phyloP scores from a whole-genome alignment of 306 rosid genomes.

The Benincasa hispida region DNA sequence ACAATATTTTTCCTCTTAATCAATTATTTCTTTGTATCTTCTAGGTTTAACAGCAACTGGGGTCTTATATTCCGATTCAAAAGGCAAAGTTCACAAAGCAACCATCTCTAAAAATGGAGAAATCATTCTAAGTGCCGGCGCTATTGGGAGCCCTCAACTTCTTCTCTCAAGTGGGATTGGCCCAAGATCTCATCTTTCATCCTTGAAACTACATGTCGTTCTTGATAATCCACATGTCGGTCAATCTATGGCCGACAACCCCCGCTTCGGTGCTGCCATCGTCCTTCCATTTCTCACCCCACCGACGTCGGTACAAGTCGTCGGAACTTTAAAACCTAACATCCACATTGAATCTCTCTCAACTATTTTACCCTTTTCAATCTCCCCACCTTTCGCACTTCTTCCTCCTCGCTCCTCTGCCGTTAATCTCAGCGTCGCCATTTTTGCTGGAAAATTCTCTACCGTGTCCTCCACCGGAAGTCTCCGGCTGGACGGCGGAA shows the following conservation, averaged over 20 bases:
- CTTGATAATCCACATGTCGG: slow-evolving; percentile 10
- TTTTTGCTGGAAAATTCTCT: background rate
- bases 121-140: slow-evolving; percentile 17
- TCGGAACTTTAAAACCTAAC: background rate
- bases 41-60: slow-evolving; percentile 10
- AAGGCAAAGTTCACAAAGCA: slow-evolving; percentile 4
- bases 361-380: background rate
- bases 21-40: background rate
- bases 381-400: background rate
- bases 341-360: background rate
- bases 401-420: background rate
- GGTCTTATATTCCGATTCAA: slow-evolving; percentile 11
- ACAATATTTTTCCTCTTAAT: background rate
- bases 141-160: slow-evolving; percentile 25
- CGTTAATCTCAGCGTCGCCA: background rate
- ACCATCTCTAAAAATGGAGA: slow-evolving; percentile 9
- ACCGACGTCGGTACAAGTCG: background rate
- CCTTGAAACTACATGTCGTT: slow-evolving; percentile 6
- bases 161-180: slow-evolving; percentile 16
- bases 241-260: slow-evolving; percentile 12
- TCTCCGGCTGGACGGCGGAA: background rate
- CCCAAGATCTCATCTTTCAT: slow-evolving; percentile 8
- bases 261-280: background rate
- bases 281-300: background rate
- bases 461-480: background rate